A percentile compares a stretch with the other conserved stretches of the same genome.
Conservation (phyloP, 306 rosid species). For the Dalbergia oliveri region DNA sequence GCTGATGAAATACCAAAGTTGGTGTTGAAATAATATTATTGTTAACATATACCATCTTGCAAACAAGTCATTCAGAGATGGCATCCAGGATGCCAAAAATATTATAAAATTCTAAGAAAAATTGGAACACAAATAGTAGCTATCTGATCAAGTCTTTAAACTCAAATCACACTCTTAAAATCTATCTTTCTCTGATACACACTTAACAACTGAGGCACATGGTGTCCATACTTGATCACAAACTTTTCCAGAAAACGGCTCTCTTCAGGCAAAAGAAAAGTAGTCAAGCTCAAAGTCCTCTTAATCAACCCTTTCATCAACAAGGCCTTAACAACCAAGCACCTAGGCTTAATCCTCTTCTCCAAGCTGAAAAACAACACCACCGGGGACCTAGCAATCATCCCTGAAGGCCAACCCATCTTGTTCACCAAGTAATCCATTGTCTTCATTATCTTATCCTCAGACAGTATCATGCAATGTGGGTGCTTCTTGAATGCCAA, state of each 20-base stretch:
- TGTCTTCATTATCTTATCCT: constrained; percentile 41
- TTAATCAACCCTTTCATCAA: constrained; percentile 43
- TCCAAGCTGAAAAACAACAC: constrained; percentile 45
- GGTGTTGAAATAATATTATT: no score
- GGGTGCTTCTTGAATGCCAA: constrained; percentile 46
- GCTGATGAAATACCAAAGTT: no score
- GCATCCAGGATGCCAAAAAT: neutral
- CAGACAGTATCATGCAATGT: constrained; percentile 39
- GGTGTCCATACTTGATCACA: constrained; percentile 27
- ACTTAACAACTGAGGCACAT: constrained; percentile 42
- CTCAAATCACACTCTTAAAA: constrained; percentile 29
- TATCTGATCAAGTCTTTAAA: neutral
- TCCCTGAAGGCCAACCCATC: constrained; percentile 46
- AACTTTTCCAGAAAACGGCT: constrained; percentile 34
- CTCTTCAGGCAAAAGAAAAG: constrained; percentile 35
- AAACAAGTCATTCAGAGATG: neutral
- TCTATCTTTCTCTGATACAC: constrained; percentile 41
- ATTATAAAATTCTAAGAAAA: neutral
- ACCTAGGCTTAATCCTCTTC: constrained; percentile 45
- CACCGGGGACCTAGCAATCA: constrained; percentile 41
- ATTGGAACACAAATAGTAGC: neutral
- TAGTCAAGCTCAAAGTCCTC: constrained; percentile 33
- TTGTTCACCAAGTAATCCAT: constrained; percentile 47
- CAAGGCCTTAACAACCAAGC: constrained; percentile 35
- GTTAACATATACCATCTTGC: neutral